phyloP scores from a whole-genome alignment of 192 early-diverging fungal species.

The Jimgerdemannia flammicorona region DNA sequence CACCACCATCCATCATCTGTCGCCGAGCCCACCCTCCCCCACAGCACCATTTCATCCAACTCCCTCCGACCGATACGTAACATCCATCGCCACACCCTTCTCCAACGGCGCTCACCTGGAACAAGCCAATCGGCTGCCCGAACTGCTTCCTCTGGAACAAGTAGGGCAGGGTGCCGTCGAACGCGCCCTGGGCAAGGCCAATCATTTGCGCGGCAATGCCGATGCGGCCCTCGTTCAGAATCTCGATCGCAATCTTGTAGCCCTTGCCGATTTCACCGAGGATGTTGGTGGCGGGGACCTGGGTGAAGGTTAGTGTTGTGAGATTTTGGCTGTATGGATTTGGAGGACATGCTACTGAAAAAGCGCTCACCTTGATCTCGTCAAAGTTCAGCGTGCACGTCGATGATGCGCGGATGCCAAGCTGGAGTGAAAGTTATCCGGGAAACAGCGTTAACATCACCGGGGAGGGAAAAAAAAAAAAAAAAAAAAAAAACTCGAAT shows the following conservation, averaged over 20 bases:
- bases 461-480: background rate
- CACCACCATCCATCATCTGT: no score
- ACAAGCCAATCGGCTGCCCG: constrained; percentile 73
- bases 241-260: constrained; percentile 98
- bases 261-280: constrained; percentile 94
- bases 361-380: constrained; percentile 48
- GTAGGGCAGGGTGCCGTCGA: constrained; percentile 86
- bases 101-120: constrained; percentile 45
- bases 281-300: constrained; percentile 78
- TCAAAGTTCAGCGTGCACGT: constrained; percentile 95
- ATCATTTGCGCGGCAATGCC: constrained; percentile 99
- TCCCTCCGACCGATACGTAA: background rate
- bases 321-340: background rate
- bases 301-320: constrained; percentile 14
- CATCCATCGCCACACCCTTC: background rate
- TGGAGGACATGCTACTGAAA: background rate
- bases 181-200: constrained; percentile 92
- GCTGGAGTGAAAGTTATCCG: constrained; percentile 31
- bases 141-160: constrained; percentile 97
- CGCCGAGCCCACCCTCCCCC: no score
- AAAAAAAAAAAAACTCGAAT: background rate
- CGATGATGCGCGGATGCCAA: constrained; percentile 95
- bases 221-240: constrained; percentile 97
- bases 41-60: no score
- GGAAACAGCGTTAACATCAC: constrained; percentile 1